Percentiles rank a stretch among this genome's conserved stretches.
Evolutionary conservation across 371 early-diverging fungal species (phyloP).

Genomic region (Globomyces sp.): DNA sequence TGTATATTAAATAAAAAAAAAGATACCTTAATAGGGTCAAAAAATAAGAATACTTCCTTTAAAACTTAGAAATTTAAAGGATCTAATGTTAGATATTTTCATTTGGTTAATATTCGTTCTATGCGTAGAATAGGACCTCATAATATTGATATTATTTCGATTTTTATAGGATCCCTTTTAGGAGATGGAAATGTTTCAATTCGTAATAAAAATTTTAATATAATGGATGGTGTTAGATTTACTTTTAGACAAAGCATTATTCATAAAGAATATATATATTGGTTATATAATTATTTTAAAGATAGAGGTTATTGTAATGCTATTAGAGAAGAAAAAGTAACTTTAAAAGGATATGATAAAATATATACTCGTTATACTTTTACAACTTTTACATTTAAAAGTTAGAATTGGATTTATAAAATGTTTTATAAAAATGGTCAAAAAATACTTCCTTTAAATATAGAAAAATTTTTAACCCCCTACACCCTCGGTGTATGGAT

Average conservation of each 20-base stretch:
- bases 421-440: not conserved
- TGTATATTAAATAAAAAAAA: no score
- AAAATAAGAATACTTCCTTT: no score
- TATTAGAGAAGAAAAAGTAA: not conserved
- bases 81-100: no score
- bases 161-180: slow-evolving; percentile 20
- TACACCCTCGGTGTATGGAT: slow-evolving; percentile 27
- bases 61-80: no score
- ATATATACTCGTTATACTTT: not conserved
- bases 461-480: slow-evolving; percentile 25
- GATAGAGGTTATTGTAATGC: not conserved
- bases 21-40: no score
- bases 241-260: slow-evolving; percentile 6
- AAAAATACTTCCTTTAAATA: slow-evolving; percentile 21
- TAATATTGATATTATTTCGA: slow-evolving; percentile 18
- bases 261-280: slow-evolving; percentile 18
- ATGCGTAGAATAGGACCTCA: slow-evolving; percentile 17
- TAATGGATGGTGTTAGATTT: slow-evolving; percentile 13
- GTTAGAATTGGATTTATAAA: slow-evolving; percentile 9
- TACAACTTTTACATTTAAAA: not conserved
- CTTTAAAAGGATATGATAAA: not conserved
- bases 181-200: slow-evolving; percentile 13
- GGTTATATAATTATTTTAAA: not conserved
- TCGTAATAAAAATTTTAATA: slow-evolving; percentile 3
- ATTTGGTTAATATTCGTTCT: slow-evolving; percentile 24